Percentiles rank a stretch among this genome's conserved stretches.
Evolutionary conservation across 2,329 filamentous ascomycete genomes (phyloP).

Genomic region (Monosporascus sp.): DNA sequence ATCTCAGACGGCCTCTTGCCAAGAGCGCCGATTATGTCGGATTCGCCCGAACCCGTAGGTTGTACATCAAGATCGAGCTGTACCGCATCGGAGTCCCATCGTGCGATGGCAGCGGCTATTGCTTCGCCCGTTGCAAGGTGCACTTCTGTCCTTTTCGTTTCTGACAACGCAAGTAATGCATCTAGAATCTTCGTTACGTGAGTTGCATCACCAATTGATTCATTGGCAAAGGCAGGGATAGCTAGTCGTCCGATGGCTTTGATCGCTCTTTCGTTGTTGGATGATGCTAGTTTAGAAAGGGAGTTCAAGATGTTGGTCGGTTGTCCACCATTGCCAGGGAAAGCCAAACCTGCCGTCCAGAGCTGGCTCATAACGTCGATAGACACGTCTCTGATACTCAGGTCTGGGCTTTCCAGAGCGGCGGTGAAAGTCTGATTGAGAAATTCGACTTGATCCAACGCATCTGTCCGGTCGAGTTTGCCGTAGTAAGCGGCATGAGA

Average conservation of each 20-base stretch:
- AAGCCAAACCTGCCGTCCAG: constrained; percentile 25
- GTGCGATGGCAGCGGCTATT: constrained; percentile 67
- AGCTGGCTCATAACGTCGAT: constrained; percentile 26
- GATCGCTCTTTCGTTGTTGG: constrained; percentile 72
- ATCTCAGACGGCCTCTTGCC: constrained; percentile 37
- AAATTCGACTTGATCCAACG: constrained; percentile 19
- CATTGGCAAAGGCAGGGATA: constrained; percentile 42
- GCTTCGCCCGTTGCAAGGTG: constrained; percentile 91
- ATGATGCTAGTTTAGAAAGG: constrained; percentile 60
- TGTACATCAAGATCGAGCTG: constrained; percentile 73
- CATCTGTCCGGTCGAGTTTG: constrained; percentile 8
- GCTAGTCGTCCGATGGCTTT: constrained; percentile 73
- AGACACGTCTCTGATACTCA: constrained; percentile 19
- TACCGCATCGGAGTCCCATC: constrained; percentile 80
- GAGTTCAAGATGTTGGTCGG: constrained; percentile 59
- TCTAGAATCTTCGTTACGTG: constrained; percentile 53
- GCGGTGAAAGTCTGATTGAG: constrained; percentile 11
- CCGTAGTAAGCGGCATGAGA: constrained; percentile 22
- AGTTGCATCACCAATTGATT: constrained; percentile 26
- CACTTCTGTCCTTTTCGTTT: constrained; percentile 78
- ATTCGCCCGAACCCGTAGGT: constrained; percentile 32
- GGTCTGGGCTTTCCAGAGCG: constrained; percentile 12
- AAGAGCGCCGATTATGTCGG: constrained; percentile 23
- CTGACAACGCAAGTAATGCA: constrained; percentile 70
- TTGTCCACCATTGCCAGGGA: constrained; percentile 24